Base-by-base conservation (phyloP, 768 basidiomycete species). In the Tylopilus subfusipes region DNA sequence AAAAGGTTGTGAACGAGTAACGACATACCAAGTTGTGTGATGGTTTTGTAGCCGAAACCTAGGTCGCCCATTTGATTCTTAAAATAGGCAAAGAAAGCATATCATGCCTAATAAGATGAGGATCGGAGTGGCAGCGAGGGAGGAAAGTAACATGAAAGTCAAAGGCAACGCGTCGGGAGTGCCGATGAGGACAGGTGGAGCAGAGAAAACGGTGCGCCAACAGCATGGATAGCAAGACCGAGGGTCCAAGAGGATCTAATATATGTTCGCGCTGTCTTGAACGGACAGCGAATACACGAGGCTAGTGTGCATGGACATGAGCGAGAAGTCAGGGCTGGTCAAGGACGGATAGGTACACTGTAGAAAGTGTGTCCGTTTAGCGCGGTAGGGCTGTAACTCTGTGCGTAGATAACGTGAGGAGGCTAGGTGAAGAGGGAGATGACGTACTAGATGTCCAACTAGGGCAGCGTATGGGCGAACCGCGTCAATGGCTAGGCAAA, bases 51-150 rank as follows among this genome's bases (percentile, higher is more conserved):
- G 40, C 70, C 54, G 12, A 54, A 59, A 8, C 67, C 67, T 12
- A 90, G 74, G 52, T 81, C 75, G 42, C 70, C 70, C 61, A 88
- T 75, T 58, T 84, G 74, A 49, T 84, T 75, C 64, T 80, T 82
- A 48, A 85, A 77, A 53, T 77, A 82, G 4, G 75, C 83, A 62
- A 74, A 86, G 29, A 93, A 79, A 14, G 87, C 85, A 91, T 85
- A 67, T 93, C 88, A 88, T 82, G 39, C 81, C 80, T 63, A 92
- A 89, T 1, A 87, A 83, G 57, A 90, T 81, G 52, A 90, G 72
- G 3, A 87, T 81, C 42, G 92, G 66, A 21, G 78, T 56, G 1
- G 86, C 84, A 9, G 86, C 87, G 50, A 90, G 74, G 78, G 88
- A 88, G 13, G 89, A 77, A 2, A 72, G 73, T 73, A 50, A 80